Evolutionary conservation across 129 eudicot genomes (phyloP), one percentile per base, ranked within the genome.

Genomic region (Cynara cardunculus): DNA sequence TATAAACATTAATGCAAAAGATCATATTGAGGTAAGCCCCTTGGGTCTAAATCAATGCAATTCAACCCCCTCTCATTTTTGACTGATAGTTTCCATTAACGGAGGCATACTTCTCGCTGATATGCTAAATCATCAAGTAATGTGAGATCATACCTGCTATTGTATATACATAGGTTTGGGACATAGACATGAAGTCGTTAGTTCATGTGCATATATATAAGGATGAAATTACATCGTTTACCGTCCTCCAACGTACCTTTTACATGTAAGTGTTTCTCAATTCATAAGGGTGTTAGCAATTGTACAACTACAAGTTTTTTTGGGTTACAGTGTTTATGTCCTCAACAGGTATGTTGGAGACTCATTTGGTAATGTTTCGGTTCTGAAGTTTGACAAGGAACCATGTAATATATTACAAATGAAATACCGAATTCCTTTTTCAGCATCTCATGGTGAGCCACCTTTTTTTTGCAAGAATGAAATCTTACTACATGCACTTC

Each of bases 301-400:
- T 75, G 24, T 64, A 78, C 69, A 56, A 14, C 49, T 76, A 21
- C 71, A 16, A 69, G 27, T 35, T 34, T 41, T 32, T 31, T 73
- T 21, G 37, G 22, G 22, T 68, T 73, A 78, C 73, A 64, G 2
- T 73, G 21, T 27, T 31, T 39, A 27, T 77, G 74, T 21, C 82
- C 44, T 71, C 78, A 75, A 28, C 89, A 96, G 99, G 90, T 96
- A 90, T 87, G 82, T 91, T 74, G 99, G 99, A 87, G 98, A 96
- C 79, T 85, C 89, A 16, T 25, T 62, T 81, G 99, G 99, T 32
- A 81, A 85, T 86, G 87, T 96, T 83, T 84, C 95, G 1, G 92
- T 96, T 84, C 79, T 85, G 86, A 89, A 87, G 90, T 77, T 92
- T 82, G 89, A 87, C 83, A 69, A 85, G 83, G 97, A 88, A 49